Percentiles rank a stretch among this genome's conserved stretches.
These are phyloP conservation scores for Lunasporangiospora selenospora DNA, from an alignment of 192 early-diverging fungal genomes.

Conservation along the genomic window DNA sequence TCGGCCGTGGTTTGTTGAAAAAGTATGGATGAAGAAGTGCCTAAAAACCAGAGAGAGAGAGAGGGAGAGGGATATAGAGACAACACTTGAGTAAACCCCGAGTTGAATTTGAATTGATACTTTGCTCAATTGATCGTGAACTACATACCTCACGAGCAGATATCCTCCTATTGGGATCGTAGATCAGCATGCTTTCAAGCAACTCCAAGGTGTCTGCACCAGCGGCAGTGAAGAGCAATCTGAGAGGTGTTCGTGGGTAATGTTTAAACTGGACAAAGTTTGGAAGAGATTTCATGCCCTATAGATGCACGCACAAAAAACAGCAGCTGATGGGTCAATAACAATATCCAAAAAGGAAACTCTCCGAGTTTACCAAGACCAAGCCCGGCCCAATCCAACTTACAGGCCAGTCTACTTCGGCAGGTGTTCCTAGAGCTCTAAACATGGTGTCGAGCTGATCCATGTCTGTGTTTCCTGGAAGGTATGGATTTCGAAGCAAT, in stretches of 20 bases:
- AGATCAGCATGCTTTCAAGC: conserved; percentile 86
- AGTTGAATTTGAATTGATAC: not conserved
- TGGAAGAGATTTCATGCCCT: conserved; percentile 75
- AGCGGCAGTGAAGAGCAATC: conserved; percentile 84
- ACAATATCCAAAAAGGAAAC: not conserved
- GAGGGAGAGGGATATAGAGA: not conserved
- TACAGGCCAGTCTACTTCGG: conserved; percentile 82
- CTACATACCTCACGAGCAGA: conserved; percentile 74
- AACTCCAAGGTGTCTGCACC: conserved; percentile 83
- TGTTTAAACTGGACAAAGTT: conserved; percentile 75
- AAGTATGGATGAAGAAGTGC: conserved; percentile 79
- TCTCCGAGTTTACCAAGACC: not conserved
- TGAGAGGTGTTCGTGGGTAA: conserved; percentile 75
- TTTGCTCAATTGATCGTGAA: not conserved
- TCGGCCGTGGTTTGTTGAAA: conserved; percentile 73
- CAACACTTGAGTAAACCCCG: not conserved
- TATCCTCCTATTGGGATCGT: conserved; percentile 84
- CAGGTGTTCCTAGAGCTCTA: conserved; percentile 81
- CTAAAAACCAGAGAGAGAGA: conserved; percentile 28
- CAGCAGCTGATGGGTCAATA: not conserved
- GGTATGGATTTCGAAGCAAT: conserved; percentile 87
- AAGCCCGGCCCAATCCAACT: not conserved
- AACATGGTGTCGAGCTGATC: conserved; percentile 81
- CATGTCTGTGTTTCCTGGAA: conserved; percentile 85
- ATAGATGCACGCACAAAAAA: not conserved